Percentiles rank a stretch among this genome's conserved stretches.
phyloP scores from a whole-genome alignment of 2,329 filamentous ascomycete genomes.

The Kalaharituber pfeilii region DNA sequence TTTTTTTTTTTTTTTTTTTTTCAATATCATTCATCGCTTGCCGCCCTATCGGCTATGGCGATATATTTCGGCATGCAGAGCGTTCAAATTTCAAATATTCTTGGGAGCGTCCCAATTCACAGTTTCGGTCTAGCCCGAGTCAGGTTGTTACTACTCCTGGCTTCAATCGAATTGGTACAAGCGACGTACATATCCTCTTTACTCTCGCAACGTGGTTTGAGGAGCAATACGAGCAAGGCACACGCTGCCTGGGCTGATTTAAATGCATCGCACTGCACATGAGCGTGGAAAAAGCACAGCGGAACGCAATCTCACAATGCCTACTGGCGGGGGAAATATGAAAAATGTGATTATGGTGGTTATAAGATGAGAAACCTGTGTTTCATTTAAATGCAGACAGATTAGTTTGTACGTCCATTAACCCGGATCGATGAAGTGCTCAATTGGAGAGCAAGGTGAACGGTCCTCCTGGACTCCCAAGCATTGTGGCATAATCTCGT shows the following conservation, averaged over 20 bases:
- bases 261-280: slow-evolving; percentile 32
- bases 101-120: no score
- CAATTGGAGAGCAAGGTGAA: neutral
- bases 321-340: slow-evolving; percentile 29
- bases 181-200: slow-evolving; percentile 32
- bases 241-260: slow-evolving; percentile 31
- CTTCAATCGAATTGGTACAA: slow-evolving; percentile 34
- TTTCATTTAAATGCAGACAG: neutral
- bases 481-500: slow-evolving; percentile 21
- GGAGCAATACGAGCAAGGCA: slow-evolving; percentile 24
- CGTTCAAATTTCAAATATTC: no score
- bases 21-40: no score
- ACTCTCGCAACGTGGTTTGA: slow-evolving; percentile 30
- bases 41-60: no score
- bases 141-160: slow-evolving; percentile 35
- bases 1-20: no score
- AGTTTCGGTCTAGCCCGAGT: no score
- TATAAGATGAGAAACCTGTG: slow-evolving; percentile 28
- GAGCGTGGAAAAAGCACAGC: slow-evolving; percentile 28
- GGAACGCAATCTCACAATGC: slow-evolving; percentile 31
- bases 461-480: slow-evolving; percentile 1
- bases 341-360: slow-evolving; percentile 30
- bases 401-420: neutral
- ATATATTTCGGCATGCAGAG: no score
- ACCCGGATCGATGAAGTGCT: neutral